These are phyloP conservation scores for Mucor irregularis DNA, from an alignment of 371 early-diverging fungal genomes.

Conservation along the genomic window DNA sequence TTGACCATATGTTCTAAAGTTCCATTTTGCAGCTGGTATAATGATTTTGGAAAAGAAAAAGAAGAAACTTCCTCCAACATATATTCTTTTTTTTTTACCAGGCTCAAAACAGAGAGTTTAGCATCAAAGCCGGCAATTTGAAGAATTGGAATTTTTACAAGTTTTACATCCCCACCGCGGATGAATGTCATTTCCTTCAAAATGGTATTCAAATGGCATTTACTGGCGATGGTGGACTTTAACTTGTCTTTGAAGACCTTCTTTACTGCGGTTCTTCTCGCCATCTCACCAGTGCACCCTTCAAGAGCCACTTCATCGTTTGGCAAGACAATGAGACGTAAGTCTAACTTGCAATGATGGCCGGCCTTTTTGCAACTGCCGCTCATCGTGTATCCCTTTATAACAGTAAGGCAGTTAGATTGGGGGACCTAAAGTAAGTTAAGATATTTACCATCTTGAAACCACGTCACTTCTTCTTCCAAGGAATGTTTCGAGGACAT, in stretches of 20 bases:
- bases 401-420: constrained; percentile 10
- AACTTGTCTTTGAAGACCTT: constrained; percentile 20
- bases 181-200: constrained; percentile 13
- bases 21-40: constrained; percentile 9
- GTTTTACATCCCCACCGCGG: constrained; percentile 9
- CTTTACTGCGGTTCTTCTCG: constrained; percentile 13
- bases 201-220: constrained; percentile 22
- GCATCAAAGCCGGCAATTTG: constrained; percentile 14
- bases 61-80: constrained; percentile 8
- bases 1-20: constrained; percentile 14
- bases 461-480: constrained; percentile 9
- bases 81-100: constrained; percentile 16
- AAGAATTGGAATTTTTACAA: constrained; percentile 18
- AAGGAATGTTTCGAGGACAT: constrained; percentile 16
- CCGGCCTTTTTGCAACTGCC: constrained; percentile 14
- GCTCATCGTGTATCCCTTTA: constrained; percentile 15
- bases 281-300: constrained; percentile 15
- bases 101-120: constrained; percentile 11
- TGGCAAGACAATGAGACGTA: constrained; percentile 10
- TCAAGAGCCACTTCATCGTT: constrained; percentile 9
- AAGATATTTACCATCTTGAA: constrained; percentile 19
- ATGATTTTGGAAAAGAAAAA: constrained; percentile 14
- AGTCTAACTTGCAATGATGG: constrained; percentile 6
- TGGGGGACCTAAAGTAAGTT: constrained; percentile 11
- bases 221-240: constrained; percentile 12